Percentiles rank a stretch among this genome's conserved stretches.
phyloP scores from a whole-genome alignment of 2,329 filamentous ascomycete species.

The Fusarium equiseti region DNA sequence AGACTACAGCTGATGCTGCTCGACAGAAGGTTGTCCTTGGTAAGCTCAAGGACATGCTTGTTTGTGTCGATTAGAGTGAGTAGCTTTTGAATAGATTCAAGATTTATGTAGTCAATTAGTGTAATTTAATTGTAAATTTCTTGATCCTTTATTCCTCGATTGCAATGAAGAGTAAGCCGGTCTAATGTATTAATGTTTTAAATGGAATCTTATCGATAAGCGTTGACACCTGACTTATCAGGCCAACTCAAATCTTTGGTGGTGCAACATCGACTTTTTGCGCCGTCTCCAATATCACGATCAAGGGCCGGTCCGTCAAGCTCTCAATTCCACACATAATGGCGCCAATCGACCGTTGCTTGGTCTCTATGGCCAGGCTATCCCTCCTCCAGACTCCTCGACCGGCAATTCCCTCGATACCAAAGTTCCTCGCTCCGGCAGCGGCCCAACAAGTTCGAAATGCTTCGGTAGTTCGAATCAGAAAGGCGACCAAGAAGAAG shows the following conservation, averaged over 20 bases:
- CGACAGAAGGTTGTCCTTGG: constrained; percentile 49
- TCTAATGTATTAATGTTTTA: not conserved
- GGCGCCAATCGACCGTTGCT: constrained; percentile 65
- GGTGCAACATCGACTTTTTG: constrained; percentile 45
- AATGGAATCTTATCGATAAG: constrained; percentile 44
- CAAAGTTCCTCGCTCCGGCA: constrained; percentile 63
- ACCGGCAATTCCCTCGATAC: constrained; percentile 59
- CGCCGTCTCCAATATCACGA: constrained; percentile 31
- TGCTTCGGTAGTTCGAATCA: constrained; percentile 57
- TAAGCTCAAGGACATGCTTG: constrained; percentile 51
- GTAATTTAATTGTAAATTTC: not conserved
- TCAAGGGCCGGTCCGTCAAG: constrained; percentile 39
- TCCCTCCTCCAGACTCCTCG: constrained; percentile 58
- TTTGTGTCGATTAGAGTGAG: constrained; percentile 38
- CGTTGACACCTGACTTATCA: constrained; percentile 38
- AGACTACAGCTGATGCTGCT: constrained; percentile 62
- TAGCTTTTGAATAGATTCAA: not conserved
- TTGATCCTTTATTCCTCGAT: not conserved
- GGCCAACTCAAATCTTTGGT: constrained; percentile 34
- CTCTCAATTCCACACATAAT: constrained; percentile 54
- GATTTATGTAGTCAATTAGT: not conserved
- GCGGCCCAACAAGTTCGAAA: constrained; percentile 58
- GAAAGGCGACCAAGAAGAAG: constrained; percentile 67
- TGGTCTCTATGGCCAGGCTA: constrained; percentile 67
- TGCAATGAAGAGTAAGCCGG: no score